Percentiles rank a stretch among this genome's conserved stretches.
Evolutionary conservation across 441 rosid species (phyloP).

Genomic region (Populus tomentosa): DNA sequence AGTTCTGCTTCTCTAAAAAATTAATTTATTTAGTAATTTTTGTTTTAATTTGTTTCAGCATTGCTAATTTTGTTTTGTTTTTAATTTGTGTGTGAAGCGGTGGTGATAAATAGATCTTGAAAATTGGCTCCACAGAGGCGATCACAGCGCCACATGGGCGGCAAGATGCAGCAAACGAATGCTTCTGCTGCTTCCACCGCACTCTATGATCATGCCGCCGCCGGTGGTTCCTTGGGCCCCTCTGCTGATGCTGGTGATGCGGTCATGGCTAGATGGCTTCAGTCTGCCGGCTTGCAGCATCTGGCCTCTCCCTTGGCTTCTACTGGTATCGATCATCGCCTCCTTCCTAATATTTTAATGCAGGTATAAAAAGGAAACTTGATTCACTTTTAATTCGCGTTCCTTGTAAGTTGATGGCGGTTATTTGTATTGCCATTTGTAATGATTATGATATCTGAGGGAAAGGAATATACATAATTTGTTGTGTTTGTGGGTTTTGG

Average conservation of each 20-base stretch:
- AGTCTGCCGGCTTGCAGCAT: conserved; percentile 99
- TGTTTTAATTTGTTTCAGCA: background rate
- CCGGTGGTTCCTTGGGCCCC: conserved; percentile 47
- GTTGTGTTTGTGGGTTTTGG: background rate
- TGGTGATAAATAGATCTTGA: conserved; percentile 62
- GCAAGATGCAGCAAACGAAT: conserved; percentile 98
- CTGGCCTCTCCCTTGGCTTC: conserved; percentile 98
- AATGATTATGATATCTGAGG: background rate
- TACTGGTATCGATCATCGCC: conserved; percentile 68
- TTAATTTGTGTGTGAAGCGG: conserved; percentile 26
- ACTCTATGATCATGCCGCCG: conserved; percentile 50
- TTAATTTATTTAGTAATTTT: background rate
- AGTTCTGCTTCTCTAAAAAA: conserved; percentile 15
- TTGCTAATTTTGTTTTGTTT: background rate
- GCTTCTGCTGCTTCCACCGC: conserved; percentile 79
- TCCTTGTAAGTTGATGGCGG: background rate
- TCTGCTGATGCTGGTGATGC: conserved; percentile 84
- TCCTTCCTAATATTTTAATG: conserved; percentile 84
- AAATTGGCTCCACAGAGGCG: conserved; percentile 99
- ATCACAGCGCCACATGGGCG: conserved; percentile 99
- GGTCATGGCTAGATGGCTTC: conserved; percentile 99
- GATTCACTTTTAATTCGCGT: background rate
- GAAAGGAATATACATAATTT: background rate
- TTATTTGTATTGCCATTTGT: background rate
- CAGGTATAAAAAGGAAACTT: conserved; percentile 45